Evolutionary conservation across 2,329 filamentous ascomycete species (phyloP).

Genomic region (Dothideomycetes sp.): DNA sequence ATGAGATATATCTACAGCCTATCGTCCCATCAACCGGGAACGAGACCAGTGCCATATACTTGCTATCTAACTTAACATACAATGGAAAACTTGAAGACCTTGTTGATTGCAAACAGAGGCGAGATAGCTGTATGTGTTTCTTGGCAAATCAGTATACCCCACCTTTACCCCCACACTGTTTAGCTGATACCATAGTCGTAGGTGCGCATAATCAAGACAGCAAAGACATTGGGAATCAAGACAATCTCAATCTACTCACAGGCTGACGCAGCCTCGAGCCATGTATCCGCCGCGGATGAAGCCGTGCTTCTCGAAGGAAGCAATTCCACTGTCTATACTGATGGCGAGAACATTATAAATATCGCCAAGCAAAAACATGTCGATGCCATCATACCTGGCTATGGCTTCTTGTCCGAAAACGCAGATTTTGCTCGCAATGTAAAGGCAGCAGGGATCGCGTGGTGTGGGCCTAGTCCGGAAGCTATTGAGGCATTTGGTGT

Average conservation of each 20-base stretch:
- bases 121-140: slow-evolving; percentile 9
- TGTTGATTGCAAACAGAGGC: slow-evolving; percentile 48
- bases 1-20: too few species aligned
- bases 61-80: neutral
- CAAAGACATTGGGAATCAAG: slow-evolving; percentile 36
- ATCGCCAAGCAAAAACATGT: slow-evolving; percentile 39
- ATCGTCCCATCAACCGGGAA: too few species aligned
- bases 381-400: slow-evolving; percentile 54
- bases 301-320: slow-evolving; percentile 39
- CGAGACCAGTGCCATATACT: too few species aligned
- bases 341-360: slow-evolving; percentile 36
- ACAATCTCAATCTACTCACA: slow-evolving; percentile 49
- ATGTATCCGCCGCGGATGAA: slow-evolving; percentile 44
- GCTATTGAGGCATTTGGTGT: slow-evolving; percentile 46
- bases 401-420: slow-evolving; percentile 57
- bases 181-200: slow-evolving; percentile 10
- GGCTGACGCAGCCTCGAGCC: slow-evolving; percentile 42
- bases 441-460: slow-evolving; percentile 43
- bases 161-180: neutral
- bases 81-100: slow-evolving; percentile 36
- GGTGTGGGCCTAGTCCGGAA: slow-evolving; percentile 46
- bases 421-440: slow-evolving; percentile 47
- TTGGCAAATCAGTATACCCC: neutral
- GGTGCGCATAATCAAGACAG: slow-evolving; percentile 41
- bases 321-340: slow-evolving; percentile 39